Evolutionary conservation across 2,329 filamentous ascomycete species (phyloP), one percentile per base, ranked within the genome.

Genomic region (Cladophialophora chaetospira): DNA sequence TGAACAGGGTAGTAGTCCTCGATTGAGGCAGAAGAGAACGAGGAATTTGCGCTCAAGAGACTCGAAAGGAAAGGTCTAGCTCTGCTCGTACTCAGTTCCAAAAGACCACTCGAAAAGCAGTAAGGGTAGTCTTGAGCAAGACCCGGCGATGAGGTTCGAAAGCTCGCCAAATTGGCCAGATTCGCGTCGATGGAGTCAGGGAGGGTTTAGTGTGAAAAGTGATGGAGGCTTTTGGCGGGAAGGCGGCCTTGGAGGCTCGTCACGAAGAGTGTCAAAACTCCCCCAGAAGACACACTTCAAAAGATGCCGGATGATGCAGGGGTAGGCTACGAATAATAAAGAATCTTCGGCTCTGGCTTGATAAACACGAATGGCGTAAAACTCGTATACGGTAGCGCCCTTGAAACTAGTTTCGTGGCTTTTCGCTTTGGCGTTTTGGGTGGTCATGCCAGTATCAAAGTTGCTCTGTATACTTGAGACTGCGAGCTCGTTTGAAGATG

Each of bases 311-410:
- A 9, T 29, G 35, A 51, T 51, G 48, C 48, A 51, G 48, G 48
- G 48, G 48, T 51, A 25, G 31, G 28, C 35, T n/a, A 40, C 35
- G 31, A 51, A 51, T 31, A 51, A 42, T 46, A 46, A 17, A 3
- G 3, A 15, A 5, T 10, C 19, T 17, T 15, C 44, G 29, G 29
- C 13, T 33, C 29, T 33, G 29, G 29, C n/a, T 28, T 33, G 25
- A 51, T 17, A 15, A 28, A 51, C 36, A 51, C 48, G 48, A 51
- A 51, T 51, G 48, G 35, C 48, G 48, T 25, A 51, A n/a, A 51
- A 17, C 23, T n/a, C 36, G 13, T 28, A 15, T 21, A 38, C 23
- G 4, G 35, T 49, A 17, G 46, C 19, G 25, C 21, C 5, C 28
- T n/a, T 38, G 28, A 49, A 26, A 19, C 17, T 19, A 31, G 21